Evolutionary conservation across 768 basidiomycete genomes (phyloP), one percentile per base, ranked within the genome.

Genomic region (Aureoboletus auriporus): DNA sequence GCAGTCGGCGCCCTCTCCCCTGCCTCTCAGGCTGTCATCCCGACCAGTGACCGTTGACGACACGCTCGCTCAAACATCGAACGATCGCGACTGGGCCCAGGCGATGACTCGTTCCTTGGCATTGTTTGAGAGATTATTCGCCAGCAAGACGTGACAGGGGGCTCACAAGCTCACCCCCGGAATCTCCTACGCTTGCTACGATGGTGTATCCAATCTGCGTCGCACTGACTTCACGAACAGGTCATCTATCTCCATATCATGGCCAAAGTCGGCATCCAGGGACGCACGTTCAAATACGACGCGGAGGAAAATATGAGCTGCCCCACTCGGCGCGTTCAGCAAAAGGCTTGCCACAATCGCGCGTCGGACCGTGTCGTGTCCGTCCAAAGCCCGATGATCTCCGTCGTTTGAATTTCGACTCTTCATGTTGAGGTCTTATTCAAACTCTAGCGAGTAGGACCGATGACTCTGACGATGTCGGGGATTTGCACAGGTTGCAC

Each of bases 11-110:
- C 84, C 0, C 80, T 98, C 14, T 94, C 94, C 5, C 96, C 96
- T 17, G 96, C 98, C 56, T 96, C 96, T 8, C 94, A 97, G 11
- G 82, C 92, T 6, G 95, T 98, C 43, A 96, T 99, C 60, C 96
- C 96, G 13, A 98, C 95, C 5, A 81, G 96, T 12, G 88, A 89
- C 37, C 75, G 73, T 13, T 66, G 74, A 0, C 54, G 26, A 8
- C 29, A 31, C 26, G 12, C 35, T 8, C 28, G 38, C n/a, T 23
- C 20, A 8, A 8, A 33, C 6, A 17, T 17, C 14, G 8, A 31
- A 31, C 30, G 30, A 31, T 31, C 2, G 12, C 30, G 30, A 31
- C 30, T 7, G 31, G 42, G 50, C 13, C 34, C 16, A 17, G 44
- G 59, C 4, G 83, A 85, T 59, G 86, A 89, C 53, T 87, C 87